These are phyloP conservation scores for Skeletonema marinoi DNA, from an alignment of 108 stramenopile species.

Conservation along the genomic window DNA sequence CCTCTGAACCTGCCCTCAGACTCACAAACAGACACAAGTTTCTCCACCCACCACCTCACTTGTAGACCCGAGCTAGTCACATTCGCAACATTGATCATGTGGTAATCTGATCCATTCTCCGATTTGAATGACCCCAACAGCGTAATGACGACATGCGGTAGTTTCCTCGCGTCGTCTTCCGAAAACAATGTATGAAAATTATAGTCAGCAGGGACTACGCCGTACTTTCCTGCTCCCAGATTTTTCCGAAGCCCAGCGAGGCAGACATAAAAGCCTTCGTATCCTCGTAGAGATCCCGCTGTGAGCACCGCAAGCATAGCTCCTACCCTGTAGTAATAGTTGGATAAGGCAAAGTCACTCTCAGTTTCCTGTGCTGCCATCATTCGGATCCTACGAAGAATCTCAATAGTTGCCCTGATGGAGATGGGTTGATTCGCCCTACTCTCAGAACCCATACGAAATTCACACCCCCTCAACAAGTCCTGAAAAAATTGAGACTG, in stretches of 20 bases:
- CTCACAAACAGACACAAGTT: constrained; percentile 14
- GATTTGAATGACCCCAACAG: constrained; percentile 32
- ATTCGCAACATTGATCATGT: constrained; percentile 9
- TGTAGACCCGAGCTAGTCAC: constrained; percentile 1
- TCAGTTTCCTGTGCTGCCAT: neutral
- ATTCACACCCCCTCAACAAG: neutral
- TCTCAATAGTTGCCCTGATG: neutral
- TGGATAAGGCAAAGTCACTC: neutral
- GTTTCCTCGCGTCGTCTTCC: neutral
- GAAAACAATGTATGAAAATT: neutral
- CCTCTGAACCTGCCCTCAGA: neutral
- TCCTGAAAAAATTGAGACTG: constrained; percentile 18
- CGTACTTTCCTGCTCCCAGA: neutral
- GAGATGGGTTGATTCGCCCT: neutral
- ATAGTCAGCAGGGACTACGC: neutral
- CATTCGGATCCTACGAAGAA: neutral
- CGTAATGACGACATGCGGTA: constrained; percentile 9
- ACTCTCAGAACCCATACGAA: constrained; percentile 15
- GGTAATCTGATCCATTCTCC: constrained; percentile 2
- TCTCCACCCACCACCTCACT: constrained; percentile 24
- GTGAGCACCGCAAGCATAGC: constrained; percentile 1
- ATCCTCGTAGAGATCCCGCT: constrained; percentile 7
- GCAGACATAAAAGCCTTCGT: constrained; percentile 9
- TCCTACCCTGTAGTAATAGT: constrained; percentile 8
- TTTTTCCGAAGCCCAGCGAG: neutral